Evolutionary conservation across 805 yeast species (phyloP).

Genomic region (Metschnikowia henanensis): DNA sequence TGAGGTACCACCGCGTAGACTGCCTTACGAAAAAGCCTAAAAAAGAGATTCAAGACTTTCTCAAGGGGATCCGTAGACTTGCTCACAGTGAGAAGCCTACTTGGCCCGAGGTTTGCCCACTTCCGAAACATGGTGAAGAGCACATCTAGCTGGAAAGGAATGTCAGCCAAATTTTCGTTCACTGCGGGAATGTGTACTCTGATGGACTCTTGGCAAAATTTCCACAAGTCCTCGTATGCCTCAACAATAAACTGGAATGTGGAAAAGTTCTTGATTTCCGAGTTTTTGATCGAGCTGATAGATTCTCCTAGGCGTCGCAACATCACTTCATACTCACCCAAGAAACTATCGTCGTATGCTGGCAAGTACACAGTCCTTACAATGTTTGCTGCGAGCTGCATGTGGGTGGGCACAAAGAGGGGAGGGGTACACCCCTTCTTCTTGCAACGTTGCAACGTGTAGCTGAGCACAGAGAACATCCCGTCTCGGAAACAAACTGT

Average conservation of each 20-base stretch:
- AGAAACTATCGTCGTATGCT: slow-evolving; percentile 32
- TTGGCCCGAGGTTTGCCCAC: slow-evolving; percentile 38
- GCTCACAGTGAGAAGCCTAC: slow-evolving; percentile 26
- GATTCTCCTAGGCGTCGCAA: slow-evolving; percentile 25
- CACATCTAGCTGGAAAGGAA: slow-evolving; percentile 32
- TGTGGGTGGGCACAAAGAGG: slow-evolving; percentile 30
- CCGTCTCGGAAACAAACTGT: slow-evolving; percentile 42
- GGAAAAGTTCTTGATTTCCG: slow-evolving; percentile 4
- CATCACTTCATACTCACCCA: slow-evolving; percentile 28
- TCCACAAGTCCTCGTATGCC: slow-evolving; percentile 25
- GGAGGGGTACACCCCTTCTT: slow-evolving; percentile 13
- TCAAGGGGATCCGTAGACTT: slow-evolving; percentile 30
- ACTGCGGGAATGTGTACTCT: slow-evolving; percentile 29
- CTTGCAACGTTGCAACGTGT: slow-evolving; percentile 20
- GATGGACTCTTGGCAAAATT: slow-evolving; percentile 26
- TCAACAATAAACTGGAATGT: slow-evolving; percentile 20
- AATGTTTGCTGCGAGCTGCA: slow-evolving; percentile 35
- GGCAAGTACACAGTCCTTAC: slow-evolving; percentile 36
- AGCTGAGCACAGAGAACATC: slow-evolving; percentile 34
- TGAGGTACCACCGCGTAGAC: slow-evolving; percentile 39
- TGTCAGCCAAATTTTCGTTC: slow-evolving; percentile 22
- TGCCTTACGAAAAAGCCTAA: slow-evolving; percentile 32
- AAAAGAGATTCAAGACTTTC: slow-evolving; percentile 32
- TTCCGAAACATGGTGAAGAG: slow-evolving; percentile 34
- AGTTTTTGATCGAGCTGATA: slow-evolving; percentile 4